phyloP scores from a whole-genome alignment of 257 asterid genomes.

The Ophiorrhiza pumila region DNA sequence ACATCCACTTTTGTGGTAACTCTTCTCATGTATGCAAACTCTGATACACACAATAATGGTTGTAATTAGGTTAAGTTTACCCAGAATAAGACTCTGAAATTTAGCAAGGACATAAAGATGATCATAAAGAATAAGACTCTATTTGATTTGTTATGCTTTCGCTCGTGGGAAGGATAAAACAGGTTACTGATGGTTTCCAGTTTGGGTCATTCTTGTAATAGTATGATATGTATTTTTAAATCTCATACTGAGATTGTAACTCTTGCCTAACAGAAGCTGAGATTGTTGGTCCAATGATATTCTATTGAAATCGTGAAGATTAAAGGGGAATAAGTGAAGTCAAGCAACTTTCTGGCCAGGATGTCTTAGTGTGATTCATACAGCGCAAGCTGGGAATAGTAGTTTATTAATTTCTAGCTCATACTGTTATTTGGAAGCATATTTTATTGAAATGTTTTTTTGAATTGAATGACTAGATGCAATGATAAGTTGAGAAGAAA shows the following conservation, averaged over 20 bases:
- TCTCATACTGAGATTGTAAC: background rate
- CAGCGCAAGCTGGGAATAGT: too few relatives aligned
- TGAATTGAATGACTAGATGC: background rate
- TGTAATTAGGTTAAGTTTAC: slow-evolving; percentile 7
- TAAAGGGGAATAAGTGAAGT: too few relatives aligned
- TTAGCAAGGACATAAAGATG: background rate
- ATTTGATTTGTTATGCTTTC: background rate
- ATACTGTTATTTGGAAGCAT: background rate
- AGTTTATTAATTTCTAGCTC: too few relatives aligned
- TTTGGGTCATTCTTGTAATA: background rate
- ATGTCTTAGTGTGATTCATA: too few relatives aligned
- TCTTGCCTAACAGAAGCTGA: background rate
- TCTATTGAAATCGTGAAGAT: too few relatives aligned
- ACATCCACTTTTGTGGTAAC: slow-evolving; percentile 69
- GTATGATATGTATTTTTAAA: background rate
- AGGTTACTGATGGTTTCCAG: background rate
- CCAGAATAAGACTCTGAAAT: background rate
- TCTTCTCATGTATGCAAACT: slow-evolving; percentile 71
- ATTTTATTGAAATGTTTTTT: too few relatives aligned
- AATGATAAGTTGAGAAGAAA: background rate
- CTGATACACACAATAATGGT: slow-evolving; percentile 32
- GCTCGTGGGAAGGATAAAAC: background rate
- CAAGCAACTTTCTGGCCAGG: too few relatives aligned
- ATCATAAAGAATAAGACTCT: background rate
- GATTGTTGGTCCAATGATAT: background rate